Base-by-base conservation (phyloP, 768 basidiomycete species). In the Krasilnikovozyma curviuscula region DNA sequence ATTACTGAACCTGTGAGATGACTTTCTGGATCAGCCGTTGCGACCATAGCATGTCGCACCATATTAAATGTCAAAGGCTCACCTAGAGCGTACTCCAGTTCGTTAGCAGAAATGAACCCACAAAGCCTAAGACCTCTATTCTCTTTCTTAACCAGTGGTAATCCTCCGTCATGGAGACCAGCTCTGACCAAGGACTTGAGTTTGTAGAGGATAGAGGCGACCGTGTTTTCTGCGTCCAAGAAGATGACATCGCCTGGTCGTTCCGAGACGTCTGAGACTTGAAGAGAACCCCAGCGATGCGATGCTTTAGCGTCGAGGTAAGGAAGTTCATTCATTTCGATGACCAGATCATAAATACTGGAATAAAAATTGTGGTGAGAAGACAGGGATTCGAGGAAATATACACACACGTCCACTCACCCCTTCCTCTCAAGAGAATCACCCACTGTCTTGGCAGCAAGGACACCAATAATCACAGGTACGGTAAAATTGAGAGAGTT, bases 331-430 rank as follows among this genome's bases (percentile, higher is more conserved):
- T 76, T 75, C 24, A 95, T 71, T 69, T 88, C 84, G 47, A 95
- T 97, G 49, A 85, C 85, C 31, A 97, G 74, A 63, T 98, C 93
- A 60, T 95, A 98, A 47, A 98, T 95, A 8, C 88, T 88, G 3
- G 29, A 32, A 14, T 16, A 39, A 7, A 21, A 39, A 19, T n/a
- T 7, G 38, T 10, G n/a, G 39, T 40, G 7, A 14, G 39, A 8
- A 7, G 23, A n/a, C n/a, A n/a, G n/a, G n/a, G n/a, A n/a, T n/a
- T n/a, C n/a, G n/a, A n/a, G n/a, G n/a, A n/a, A n/a, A n/a, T n/a
- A n/a, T n/a, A n/a, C n/a, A n/a, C n/a, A n/a, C n/a, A n/a, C n/a
- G n/a, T n/a, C n/a, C n/a, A n/a, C n/a, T n/a, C n/a, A n/a, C n/a
- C n/a, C 10, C 5, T 10, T 40, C 14, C 4, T 3, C 14, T 14